These are phyloP conservation scores for Yamadazyma sp. DNA, from an alignment of 1,139 yeast species.

Conservation along the genomic window DNA sequence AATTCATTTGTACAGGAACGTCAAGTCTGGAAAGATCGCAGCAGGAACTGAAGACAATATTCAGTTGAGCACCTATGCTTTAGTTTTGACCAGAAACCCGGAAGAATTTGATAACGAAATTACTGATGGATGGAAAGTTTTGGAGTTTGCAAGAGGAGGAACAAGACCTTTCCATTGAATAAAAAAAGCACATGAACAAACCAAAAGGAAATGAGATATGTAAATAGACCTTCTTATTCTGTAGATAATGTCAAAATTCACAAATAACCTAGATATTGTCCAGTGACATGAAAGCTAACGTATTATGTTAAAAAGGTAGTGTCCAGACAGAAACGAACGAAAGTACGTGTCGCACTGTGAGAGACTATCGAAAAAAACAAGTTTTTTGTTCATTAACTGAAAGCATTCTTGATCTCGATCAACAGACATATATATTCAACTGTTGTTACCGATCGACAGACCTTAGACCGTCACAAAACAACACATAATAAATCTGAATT, in stretches of 20 bases:
- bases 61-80: constrained; percentile 88
- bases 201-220: constrained; percentile 1
- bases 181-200: neutral
- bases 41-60: constrained; percentile 97
- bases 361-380: neutral
- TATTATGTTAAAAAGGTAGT: no score
- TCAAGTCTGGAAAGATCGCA: constrained; percentile 89
- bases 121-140: constrained; percentile 96
- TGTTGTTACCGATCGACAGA: no score
- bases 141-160: constrained; percentile 94
- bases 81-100: constrained; percentile 91
- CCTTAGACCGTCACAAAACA: no score
- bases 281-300: no score
- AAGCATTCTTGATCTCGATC: no score
- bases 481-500: neutral
- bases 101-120: constrained; percentile 87
- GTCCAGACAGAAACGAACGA: no score
- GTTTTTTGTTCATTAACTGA: neutral
- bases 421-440: no score
- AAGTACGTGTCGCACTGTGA: neutral
- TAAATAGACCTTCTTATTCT: neutral
- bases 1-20: constrained; percentile 82
- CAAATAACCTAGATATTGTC: no score
- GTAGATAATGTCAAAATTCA: neutral
- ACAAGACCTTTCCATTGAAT: constrained; percentile 79